Percentiles rank a stretch among this genome's conserved stretches.
phyloP scores from a whole-genome alignment of 768 basidiomycete genomes.

The Leccinum boreale region DNA sequence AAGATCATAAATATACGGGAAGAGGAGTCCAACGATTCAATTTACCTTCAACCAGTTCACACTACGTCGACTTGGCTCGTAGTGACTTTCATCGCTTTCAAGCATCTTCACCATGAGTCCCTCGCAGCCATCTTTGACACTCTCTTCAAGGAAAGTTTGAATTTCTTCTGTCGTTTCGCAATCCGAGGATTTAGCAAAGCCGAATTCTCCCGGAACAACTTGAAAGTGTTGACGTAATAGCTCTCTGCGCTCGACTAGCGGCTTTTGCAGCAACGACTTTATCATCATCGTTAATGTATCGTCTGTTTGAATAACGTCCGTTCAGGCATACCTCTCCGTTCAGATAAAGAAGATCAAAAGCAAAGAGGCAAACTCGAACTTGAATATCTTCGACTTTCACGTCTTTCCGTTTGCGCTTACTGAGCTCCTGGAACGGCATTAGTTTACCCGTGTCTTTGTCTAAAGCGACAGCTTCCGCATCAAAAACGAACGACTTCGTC shows the following conservation, averaged over 20 bases:
- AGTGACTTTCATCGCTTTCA: constrained; percentile 85
- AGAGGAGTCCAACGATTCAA: not conserved
- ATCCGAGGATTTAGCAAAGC: constrained; percentile 90
- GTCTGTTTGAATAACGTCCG: not conserved
- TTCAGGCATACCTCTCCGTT: constrained; percentile 77
- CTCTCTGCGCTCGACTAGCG: constrained; percentile 72
- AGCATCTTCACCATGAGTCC: constrained; percentile 99
- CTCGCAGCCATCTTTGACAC: constrained; percentile 97
- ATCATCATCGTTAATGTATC: constrained; percentile 1
- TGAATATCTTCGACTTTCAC: constrained; percentile 98
- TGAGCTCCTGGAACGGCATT: constrained; percentile 98
- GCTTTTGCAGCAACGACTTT: constrained; percentile 79
- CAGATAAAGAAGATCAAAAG: constrained; percentile 92
- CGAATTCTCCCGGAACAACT: constrained; percentile 83
- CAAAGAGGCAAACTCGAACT: constrained; percentile 94
- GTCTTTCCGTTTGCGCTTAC: constrained; percentile 92
- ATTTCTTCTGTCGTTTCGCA: constrained; percentile 90
- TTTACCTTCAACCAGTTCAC: constrained; percentile 97
- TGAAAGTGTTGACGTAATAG: constrained; percentile 79
- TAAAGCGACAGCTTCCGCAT: constrained; percentile 96
- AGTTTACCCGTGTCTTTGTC: constrained; percentile 80
- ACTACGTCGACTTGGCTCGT: constrained; percentile 92
- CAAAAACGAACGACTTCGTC: constrained; percentile 89
- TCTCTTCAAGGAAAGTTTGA: constrained; percentile 90
- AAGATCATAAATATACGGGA: constrained; percentile 1